phyloP scores from a whole-genome alignment of 2,329 filamentous ascomycete genomes.

The Curvularia verruculosa region DNA sequence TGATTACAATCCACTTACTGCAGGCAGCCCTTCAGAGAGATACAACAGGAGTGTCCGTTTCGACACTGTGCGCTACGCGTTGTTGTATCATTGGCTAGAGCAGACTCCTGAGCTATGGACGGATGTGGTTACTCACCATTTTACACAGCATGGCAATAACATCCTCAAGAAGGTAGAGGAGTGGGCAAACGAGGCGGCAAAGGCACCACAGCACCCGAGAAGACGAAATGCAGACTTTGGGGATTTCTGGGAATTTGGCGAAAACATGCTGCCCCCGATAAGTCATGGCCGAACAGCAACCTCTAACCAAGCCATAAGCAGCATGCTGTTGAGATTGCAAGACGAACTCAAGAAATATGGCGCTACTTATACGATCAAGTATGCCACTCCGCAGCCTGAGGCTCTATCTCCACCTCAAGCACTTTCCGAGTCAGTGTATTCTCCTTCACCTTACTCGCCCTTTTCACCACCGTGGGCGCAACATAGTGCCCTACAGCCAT shows the following conservation, averaged over 20 bases:
- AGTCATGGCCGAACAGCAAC: background rate
- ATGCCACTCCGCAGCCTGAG: background rate
- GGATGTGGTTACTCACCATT: slow-evolving; percentile 35
- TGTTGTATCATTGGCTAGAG: slow-evolving; percentile 42
- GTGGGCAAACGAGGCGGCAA: slow-evolving; percentile 21
- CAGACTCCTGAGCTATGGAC: slow-evolving; percentile 27
- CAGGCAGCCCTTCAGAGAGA: slow-evolving; percentile 12
- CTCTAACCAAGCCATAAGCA: background rate
- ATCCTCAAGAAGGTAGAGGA: slow-evolving; percentile 31
- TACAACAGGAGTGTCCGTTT: slow-evolving; percentile 39
- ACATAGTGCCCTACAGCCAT: background rate
- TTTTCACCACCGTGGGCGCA: background rate
- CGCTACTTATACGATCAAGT: background rate
- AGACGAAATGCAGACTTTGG: background rate
- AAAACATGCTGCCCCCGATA: no score
- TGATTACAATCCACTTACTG: background rate
- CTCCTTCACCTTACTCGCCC: no score
- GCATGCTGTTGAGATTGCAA: background rate
- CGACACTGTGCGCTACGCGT: slow-evolving; percentile 40
- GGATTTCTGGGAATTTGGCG: no score
- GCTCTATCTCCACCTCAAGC: background rate
- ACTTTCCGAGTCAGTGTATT: background rate
- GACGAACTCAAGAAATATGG: background rate
- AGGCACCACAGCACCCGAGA: background rate
- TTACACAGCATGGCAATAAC: slow-evolving; percentile 28